Evolutionary conservation across 495 filamentous ascomycete species (phyloP).

Genomic region (Neurospora tetrasperma): DNA sequence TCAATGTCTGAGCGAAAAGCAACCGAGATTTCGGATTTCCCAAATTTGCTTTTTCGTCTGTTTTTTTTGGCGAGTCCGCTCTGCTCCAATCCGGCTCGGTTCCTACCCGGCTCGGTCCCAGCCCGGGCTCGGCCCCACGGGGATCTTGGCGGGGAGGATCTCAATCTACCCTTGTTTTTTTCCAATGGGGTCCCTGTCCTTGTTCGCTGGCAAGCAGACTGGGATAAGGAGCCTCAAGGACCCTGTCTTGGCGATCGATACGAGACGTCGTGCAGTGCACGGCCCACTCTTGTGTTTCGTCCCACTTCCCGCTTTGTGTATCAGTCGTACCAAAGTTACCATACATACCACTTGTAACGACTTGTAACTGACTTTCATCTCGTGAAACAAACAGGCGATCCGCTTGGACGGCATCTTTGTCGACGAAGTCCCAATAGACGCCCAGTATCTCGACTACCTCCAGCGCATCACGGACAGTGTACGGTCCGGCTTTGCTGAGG

Average conservation of each 20-base stretch:
- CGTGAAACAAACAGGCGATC: background rate
- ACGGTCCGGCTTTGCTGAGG: background rate
- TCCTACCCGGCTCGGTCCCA: too few species aligned
- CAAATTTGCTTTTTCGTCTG: background rate
- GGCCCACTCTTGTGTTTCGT: background rate
- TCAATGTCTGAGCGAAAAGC: background rate
- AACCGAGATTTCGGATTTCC: background rate
- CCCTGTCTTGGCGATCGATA: background rate
- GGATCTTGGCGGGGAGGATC: background rate
- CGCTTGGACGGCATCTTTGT: slow-evolving; percentile 15
- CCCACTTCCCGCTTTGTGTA: slow-evolving; percentile 6
- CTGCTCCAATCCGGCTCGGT: background rate
- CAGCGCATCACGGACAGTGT: background rate
- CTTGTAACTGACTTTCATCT: background rate
- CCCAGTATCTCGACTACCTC: slow-evolving; percentile 9
- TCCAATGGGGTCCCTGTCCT: background rate
- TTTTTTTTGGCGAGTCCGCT: background rate
- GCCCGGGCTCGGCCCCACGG: background rate
- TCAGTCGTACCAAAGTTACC: slow-evolving; percentile 4
- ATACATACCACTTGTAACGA: background rate
- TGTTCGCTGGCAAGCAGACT: background rate
- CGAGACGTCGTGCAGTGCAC: background rate
- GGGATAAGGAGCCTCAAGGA: background rate
- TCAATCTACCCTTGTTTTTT: background rate
- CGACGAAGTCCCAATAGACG: slow-evolving; percentile 11